Evolutionary conservation across 108 stramenopile species (phyloP), one percentile per base, ranked within the genome.

Genomic region (Skeletonema menzelii): DNA sequence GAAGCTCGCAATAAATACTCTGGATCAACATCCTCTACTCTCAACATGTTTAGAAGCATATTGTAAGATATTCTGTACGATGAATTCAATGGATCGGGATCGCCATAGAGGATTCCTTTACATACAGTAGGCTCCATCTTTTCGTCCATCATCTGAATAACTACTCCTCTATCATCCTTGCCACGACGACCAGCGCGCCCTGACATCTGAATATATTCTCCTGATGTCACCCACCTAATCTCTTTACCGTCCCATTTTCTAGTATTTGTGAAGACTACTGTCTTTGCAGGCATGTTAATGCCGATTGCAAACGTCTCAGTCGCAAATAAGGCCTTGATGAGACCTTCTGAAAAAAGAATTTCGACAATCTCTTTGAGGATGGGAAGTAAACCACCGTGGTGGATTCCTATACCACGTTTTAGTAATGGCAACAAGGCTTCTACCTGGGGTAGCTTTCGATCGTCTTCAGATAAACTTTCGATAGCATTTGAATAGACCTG

Each of bases 251-350:
- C 99, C 85, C 91, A 99, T 79, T 99, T 99, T 44, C 97, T 75
- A 0, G 90, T 95, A 65, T 94, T 96, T 30, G 98, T 99, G 75
- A 99, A 99, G 8, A 99, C 97, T 11, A 99, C 99, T 5, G 99
- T 99, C 69, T 96, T 93, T n/a, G 99, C 99, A 12, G 99, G 99
- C 98, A 99, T 99, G 84, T 99, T 99, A 73, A 99, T 96, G 17
- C 99, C 99, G 68, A 99, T 99, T 27, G 95, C 86, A 72, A 99
- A 99, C 4, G 99, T 99, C 67, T 99, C 99, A 1, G 99, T 99
- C 17, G 99, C 98, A 83, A 99, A 99, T 2, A 99, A 77, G 53
- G 87, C 76, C 77, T 99, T 99, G 80, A 99, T 91, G 4, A 99
- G 81, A n/a, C 96, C 95, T 70, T 98, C 98, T 42, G 90, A 85